Evolutionary conservation across 257 asterid genomes (phyloP), one percentile per base, ranked within the genome.

Genomic region (Gentiana straminea): DNA sequence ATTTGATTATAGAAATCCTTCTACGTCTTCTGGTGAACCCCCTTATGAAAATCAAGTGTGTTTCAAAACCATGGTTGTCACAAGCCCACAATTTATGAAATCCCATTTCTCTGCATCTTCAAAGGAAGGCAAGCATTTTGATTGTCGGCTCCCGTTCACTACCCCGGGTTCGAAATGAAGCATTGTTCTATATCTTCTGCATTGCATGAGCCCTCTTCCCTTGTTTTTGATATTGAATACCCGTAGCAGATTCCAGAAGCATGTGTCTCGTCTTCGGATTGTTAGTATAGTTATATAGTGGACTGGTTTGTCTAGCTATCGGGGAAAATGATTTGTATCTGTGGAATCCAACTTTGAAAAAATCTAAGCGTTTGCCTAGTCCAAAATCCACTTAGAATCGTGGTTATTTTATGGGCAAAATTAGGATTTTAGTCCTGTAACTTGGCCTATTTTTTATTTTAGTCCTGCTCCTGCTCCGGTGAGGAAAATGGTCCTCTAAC

Each of bases 311-410:
- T 36, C 8, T 61, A 9, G 65, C 70, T 7, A 61, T 58, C 47
- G 65, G 43, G 12, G 64, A 56, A 9, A 52, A 44, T 0, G 60
- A 58, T n/a, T 36, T 71, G 35, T 49, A 68, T 35, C 24, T 75
- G 13, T 71, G 73, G 75, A 75, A 75, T 54, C 77, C 77, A 3
- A 33, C 60, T 4, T 58, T 51, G 1, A 50, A 65, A 13, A 61
- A 61, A 52, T 63, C 54, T 45, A 67, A 64, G 53, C 52, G 37
- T 33, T 37, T 67, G 32, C 65, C 72, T 8, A 44, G 55, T 12
- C 54, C 58, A 13, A 58, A 24, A 12, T 69, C 49, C 15, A n/a
- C 2, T 7, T 63, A 51, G 36, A 4, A 54, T 34, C 55, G 70
- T 34, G 33, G 51, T 41, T 57, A 43, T 66, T 13, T 63, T 4